phyloP scores from a whole-genome alignment of 2,329 filamentous ascomycete genomes.

The Sclerotinia borealis region DNA sequence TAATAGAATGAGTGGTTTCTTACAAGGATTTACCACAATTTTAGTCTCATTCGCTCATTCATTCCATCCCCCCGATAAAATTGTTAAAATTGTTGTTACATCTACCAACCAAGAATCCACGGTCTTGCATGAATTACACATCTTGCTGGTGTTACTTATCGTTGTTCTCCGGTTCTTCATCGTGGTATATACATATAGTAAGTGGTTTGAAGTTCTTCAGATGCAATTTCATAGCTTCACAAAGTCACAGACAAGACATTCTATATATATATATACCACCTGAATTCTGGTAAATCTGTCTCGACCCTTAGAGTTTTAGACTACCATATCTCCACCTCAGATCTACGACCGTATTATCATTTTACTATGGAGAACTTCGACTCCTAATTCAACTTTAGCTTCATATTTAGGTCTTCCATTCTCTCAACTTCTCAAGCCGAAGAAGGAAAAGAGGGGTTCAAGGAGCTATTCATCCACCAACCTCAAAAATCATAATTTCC shows the following conservation, averaged over 20 bases:
- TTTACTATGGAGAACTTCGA: slow-evolving; percentile 1
- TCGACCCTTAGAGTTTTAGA: not conserved
- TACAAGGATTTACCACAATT: not conserved
- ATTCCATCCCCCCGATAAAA: not conserved
- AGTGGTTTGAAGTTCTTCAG: not conserved
- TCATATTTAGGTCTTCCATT: not conserved
- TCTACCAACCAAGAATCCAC: slow-evolving; percentile 3
- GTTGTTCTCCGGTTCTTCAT: not conserved
- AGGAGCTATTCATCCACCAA: not conserved
- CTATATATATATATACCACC: not conserved
- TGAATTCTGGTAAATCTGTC: not conserved
- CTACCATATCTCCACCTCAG: not conserved
- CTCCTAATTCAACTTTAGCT: not conserved
- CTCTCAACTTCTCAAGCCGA: not conserved
- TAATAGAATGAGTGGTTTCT: not conserved
- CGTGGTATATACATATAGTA: not conserved
- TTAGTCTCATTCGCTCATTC: slow-evolving; percentile 5
- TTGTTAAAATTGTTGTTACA: not conserved
- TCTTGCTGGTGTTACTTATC: not conserved
- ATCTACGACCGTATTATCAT: not conserved
- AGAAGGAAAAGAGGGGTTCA: not conserved
- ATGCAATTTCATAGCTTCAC: not conserved
- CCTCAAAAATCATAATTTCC: not conserved
- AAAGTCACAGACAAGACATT: not conserved
- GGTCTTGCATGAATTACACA: not conserved